Evolutionary conservation across 148 eudicot genomes (phyloP).

Genomic region (Pharnaceum exiguum): DNA sequence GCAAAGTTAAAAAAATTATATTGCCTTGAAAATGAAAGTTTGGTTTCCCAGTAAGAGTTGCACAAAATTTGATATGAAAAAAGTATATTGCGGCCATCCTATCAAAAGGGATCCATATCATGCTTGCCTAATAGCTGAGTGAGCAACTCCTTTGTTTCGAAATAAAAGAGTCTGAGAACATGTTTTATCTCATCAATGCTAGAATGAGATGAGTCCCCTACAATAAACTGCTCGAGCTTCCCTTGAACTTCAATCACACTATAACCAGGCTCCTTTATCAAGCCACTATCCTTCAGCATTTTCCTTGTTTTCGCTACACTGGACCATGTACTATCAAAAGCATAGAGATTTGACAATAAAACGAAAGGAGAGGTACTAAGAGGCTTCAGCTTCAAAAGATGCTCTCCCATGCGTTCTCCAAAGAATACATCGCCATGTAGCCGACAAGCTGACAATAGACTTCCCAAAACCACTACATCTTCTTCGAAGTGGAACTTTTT

Average conservation of each 20-base stretch:
- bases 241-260: conserved; percentile 49
- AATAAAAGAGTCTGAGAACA: conserved; percentile 22
- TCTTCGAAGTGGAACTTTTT: conserved; percentile 27
- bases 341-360: conserved; percentile 50
- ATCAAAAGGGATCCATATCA: background rate
- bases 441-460: conserved; percentile 52
- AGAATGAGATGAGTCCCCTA: conserved; percentile 42
- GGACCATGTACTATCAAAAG: conserved; percentile 45
- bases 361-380: conserved; percentile 46
- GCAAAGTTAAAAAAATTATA: too few species aligned
- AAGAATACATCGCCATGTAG: conserved; percentile 33
- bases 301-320: conserved; percentile 40
- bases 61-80: too few species aligned
- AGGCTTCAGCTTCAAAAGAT: conserved; percentile 31
- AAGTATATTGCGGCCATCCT: too few species aligned
- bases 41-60: too few species aligned
- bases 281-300: conserved; percentile 43
- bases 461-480: conserved; percentile 41
- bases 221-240: conserved; percentile 37
- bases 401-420: conserved; percentile 41
- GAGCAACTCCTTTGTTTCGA: background rate
- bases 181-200: conserved; percentile 31
- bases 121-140: background rate
- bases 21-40: too few species aligned
- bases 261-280: conserved; percentile 50